A percentile compares a stretch with the other conserved stretches of the same genome.
Conservation (phyloP, 2,329 filamentous ascomycete species). For the Colletotrichum destructivum region DNA sequence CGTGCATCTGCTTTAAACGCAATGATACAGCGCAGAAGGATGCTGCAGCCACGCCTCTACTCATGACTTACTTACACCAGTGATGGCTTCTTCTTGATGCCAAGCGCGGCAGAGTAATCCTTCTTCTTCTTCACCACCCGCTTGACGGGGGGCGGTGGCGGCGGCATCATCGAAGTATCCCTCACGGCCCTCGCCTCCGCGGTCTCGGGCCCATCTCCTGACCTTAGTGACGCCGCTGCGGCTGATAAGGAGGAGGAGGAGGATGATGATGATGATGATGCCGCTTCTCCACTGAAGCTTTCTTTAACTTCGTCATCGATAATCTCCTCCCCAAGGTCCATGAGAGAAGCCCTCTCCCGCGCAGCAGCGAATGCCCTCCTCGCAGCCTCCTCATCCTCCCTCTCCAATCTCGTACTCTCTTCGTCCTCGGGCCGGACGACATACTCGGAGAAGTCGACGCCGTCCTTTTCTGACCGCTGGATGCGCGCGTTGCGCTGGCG, state of each 20-base stretch:
- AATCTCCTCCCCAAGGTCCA: constrained; percentile 66
- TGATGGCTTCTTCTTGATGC: constrained; percentile 88
- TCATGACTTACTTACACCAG: constrained; percentile 58
- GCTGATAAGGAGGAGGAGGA: constrained; percentile 19
- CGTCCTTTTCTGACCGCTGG: constrained; percentile 81
- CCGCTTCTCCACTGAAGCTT: constrained; percentile 14
- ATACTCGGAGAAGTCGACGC: constrained; percentile 70
- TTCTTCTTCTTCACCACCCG: constrained; percentile 90
- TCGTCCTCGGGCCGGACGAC: constrained; percentile 70
- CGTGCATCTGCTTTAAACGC: not conserved
- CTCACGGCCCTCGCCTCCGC: constrained; percentile 47
- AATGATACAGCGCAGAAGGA: not conserved
- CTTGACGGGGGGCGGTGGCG: constrained; percentile 76
- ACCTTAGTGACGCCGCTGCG: constrained; percentile 37
- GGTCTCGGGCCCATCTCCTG: constrained; percentile 43
- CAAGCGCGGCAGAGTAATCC: constrained; percentile 79
- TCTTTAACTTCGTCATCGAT: constrained; percentile 47
- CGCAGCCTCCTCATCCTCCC: constrained; percentile 88
- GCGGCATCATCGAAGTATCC: constrained; percentile 52
- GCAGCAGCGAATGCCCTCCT: constrained; percentile 81
- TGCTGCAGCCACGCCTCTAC: constrained; percentile 7
- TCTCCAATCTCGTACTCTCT: constrained; percentile 77
- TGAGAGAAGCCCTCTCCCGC: constrained; percentile 62
- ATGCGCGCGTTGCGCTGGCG: constrained; percentile 90
- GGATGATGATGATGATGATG: constrained; percentile 31